phyloP scores from a whole-genome alignment of 1,284 basidiomycete genomes.

The Amylostereum chailletii region DNA sequence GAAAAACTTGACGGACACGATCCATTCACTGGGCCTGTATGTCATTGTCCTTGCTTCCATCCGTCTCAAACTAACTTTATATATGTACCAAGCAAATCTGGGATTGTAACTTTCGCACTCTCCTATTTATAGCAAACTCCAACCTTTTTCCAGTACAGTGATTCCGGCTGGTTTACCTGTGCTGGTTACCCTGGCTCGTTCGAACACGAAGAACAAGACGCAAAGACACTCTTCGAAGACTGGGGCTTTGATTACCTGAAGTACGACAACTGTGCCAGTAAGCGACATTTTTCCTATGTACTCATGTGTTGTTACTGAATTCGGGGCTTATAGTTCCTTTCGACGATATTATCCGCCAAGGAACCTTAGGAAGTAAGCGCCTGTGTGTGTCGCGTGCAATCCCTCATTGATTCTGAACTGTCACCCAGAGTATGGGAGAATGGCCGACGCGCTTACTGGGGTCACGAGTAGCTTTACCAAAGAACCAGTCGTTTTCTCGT shows the following conservation, averaged over 20 bases:
- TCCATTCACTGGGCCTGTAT: slow-evolving; percentile 39
- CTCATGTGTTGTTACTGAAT: neutral
- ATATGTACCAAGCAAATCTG: slow-evolving; percentile 21
- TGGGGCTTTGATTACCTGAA: slow-evolving; percentile 50
- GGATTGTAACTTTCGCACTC: slow-evolving; percentile 19
- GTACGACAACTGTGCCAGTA: slow-evolving; percentile 46
- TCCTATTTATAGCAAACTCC: neutral
- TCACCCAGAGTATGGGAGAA: slow-evolving; percentile 35
- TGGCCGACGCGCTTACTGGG: slow-evolving; percentile 36
- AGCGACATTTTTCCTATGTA: slow-evolving; percentile 1
- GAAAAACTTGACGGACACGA: slow-evolving; percentile 33
- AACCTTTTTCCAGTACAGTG: slow-evolving; percentile 30
- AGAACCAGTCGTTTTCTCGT: slow-evolving; percentile 35
- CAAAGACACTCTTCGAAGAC: slow-evolving; percentile 32
- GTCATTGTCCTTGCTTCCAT: slow-evolving; percentile 13
- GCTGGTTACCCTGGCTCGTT: slow-evolving; percentile 43
- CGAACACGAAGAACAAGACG: slow-evolving; percentile 37
- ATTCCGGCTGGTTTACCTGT: slow-evolving; percentile 47
- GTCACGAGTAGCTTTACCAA: slow-evolving; percentile 25
- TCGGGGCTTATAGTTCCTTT: slow-evolving; percentile 30
- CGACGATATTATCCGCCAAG: slow-evolving; percentile 34
- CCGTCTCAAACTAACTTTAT: slow-evolving; percentile 1
- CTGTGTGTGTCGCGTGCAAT: neutral
- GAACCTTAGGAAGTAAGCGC: slow-evolving; percentile 38
- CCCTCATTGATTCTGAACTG: neutral